Percentiles rank a stretch among this genome's conserved stretches.
These are phyloP conservation scores for Microsporum canis DNA, from an alignment of 2,329 filamentous ascomycete genomes.

Conservation along the genomic window DNA sequence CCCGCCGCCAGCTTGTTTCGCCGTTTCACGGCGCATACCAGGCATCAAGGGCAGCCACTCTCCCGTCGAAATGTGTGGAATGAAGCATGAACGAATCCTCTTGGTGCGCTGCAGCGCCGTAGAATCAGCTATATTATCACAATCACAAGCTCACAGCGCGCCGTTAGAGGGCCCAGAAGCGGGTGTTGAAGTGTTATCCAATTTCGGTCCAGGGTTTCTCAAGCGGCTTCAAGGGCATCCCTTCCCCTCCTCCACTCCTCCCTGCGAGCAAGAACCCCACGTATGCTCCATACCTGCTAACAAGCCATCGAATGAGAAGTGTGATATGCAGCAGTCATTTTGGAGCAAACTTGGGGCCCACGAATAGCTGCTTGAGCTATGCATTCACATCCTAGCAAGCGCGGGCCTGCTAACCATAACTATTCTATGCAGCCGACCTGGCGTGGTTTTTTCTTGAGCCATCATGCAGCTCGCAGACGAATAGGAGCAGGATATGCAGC, in stretches of 20 bases:
- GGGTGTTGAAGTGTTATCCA: neutral
- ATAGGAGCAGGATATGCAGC: neutral
- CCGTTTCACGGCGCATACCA: neutral
- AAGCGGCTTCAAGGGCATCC: neutral
- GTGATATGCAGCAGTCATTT: neutral
- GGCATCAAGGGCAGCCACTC: neutral
- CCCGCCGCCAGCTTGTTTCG: neutral
- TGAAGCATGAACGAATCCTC: neutral
- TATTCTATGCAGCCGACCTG: neutral
- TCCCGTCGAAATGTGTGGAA: neutral
- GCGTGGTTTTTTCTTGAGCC: neutral
- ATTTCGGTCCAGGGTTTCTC: neutral
- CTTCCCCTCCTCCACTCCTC: neutral
- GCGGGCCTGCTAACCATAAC: neutral
- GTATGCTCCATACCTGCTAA: neutral
- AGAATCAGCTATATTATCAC: neutral
- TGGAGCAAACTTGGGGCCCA: neutral
- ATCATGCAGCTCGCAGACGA: neutral
- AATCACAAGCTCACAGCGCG: neutral
- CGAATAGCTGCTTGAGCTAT: neutral
- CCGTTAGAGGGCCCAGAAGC: neutral
- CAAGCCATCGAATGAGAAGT: neutral
- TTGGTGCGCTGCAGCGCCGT: neutral
- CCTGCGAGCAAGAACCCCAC: neutral
- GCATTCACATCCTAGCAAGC: neutral